phyloP scores from a whole-genome alignment of 768 basidiomycete genomes.

The Tulasnella sp. region DNA sequence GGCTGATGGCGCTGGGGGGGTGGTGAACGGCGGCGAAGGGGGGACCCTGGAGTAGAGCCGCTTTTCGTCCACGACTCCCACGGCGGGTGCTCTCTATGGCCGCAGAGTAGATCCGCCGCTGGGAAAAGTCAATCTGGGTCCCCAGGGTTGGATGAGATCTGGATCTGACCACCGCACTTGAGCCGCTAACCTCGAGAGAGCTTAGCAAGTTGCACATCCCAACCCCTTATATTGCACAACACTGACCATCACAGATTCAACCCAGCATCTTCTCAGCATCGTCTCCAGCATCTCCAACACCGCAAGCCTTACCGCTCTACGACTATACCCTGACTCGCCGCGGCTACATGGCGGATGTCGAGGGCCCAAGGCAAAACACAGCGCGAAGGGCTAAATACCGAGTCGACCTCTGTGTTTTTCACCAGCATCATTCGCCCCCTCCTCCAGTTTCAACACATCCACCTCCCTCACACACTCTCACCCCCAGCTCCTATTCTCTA shows the following conservation, averaged over 20 bases:
- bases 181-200: constrained; percentile 14
- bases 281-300: neutral
- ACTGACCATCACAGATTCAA: constrained; percentile 15
- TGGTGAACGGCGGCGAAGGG: constrained; percentile 13
- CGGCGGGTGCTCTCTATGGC: constrained; percentile 15
- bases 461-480: constrained; percentile 11
- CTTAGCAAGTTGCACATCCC: constrained; percentile 18
- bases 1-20: neutral
- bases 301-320: neutral
- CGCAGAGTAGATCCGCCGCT: constrained; percentile 15
- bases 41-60: neutral
- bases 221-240: constrained; percentile 11
- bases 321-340: neutral
- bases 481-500: neutral
- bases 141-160: constrained; percentile 10
- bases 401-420: constrained; percentile 4
- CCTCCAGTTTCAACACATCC: constrained; percentile 11
- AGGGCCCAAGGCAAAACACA: neutral
- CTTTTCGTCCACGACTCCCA: constrained; percentile 17
- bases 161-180: constrained; percentile 19
- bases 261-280: constrained; percentile 8
- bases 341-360: constrained; percentile 13
- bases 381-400: constrained; percentile 19
- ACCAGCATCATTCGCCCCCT: constrained; percentile 9
- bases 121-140: constrained; percentile 8